Base-by-base conservation (phyloP, 176 grass and related monocot genomes). In the Pontederia crassipes region DNA sequence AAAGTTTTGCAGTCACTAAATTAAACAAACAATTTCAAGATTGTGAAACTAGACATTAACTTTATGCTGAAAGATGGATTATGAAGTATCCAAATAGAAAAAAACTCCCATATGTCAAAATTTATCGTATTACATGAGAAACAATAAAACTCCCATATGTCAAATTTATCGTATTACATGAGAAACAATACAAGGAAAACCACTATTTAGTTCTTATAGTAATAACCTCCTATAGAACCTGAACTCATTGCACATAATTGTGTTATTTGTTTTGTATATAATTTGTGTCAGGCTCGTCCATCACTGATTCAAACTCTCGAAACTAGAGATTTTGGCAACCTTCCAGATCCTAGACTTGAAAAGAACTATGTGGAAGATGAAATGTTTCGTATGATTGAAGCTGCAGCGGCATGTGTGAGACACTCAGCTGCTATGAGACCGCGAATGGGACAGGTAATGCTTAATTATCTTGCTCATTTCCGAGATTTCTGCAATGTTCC, bases 351-450 rank as follows among this genome's bases (percentile, higher is more conserved):
- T 28, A 85, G 79, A 72, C 79, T 93, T 65, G 88, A 89, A 67
- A 80, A 65, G 47, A 89, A 76, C 8, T 98, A 76, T 11, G 68
- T 83, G 70, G 82, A 81, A 75, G 73, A 70, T 32, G 82, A 89
- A 61, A 89, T 93, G 88, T 80, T 75, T 59, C 74, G 74, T 35
- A 89, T 98, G 88, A 89, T 98, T n/a, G 88, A 89, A 64, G 79
- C 88, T 14, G 94, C 88, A 66, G 94, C 94, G 32, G 88, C 94
- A 49, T 99, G 94, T 57, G 81, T 83, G 74, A 81, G 88, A 14
- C 79, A 99, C 83, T 99, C 94, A 32, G 74, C 81, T 14, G 68
- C 45, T 16, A 99, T 99, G 85, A 86, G 94, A 71, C 94, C 94
- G 17, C 84, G 79, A 64, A 93, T 99, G 94, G 66, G 79, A 46